Percentiles rank a stretch among this genome's conserved stretches.
Conservation (phyloP, 306 rosid species). For the Fragaria nilgerrensis region DNA sequence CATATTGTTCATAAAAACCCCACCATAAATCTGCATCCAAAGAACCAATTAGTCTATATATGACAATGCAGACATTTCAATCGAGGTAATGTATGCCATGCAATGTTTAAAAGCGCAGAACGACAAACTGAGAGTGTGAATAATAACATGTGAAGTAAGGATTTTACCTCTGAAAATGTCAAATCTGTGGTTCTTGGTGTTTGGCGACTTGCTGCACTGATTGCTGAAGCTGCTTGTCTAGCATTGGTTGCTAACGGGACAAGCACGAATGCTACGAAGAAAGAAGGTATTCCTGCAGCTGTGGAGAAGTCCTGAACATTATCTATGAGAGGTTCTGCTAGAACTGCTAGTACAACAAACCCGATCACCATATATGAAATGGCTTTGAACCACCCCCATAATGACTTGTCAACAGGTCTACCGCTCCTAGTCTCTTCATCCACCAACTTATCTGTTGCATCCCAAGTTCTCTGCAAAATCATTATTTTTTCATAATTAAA, state of each 20-base stretch:
- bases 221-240: conserved; percentile 61
- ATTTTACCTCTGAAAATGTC: conserved; percentile 53
- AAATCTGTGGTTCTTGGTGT: conserved; percentile 50
- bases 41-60: not conserved
- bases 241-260: conserved; percentile 67
- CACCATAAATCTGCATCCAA: conserved; percentile 61
- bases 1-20: conserved; percentile 67
- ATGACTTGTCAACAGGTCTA: conserved; percentile 13
- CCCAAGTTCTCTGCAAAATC: conserved; percentile 19
- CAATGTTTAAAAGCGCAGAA: not conserved
- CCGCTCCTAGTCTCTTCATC: conserved; percentile 1
- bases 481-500: not conserved
- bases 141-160: not conserved
- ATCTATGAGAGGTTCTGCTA: conserved; percentile 61
- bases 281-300: conserved; percentile 47
- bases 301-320: conserved; percentile 53
- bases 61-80: not conserved
- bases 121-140: not conserved
- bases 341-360: conserved; percentile 29
- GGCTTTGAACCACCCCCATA: conserved; percentile 20
- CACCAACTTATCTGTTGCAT: conserved; percentile 21
- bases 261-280: conserved; percentile 49
- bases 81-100: not conserved
- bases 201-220: conserved; percentile 46
- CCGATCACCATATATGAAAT: conserved; percentile 11